A percentile compares a stretch with the other conserved stretches of the same genome.
phyloP scores from a whole-genome alignment of 495 filamentous ascomycete genomes.

The Aspergillus campestris region DNA sequence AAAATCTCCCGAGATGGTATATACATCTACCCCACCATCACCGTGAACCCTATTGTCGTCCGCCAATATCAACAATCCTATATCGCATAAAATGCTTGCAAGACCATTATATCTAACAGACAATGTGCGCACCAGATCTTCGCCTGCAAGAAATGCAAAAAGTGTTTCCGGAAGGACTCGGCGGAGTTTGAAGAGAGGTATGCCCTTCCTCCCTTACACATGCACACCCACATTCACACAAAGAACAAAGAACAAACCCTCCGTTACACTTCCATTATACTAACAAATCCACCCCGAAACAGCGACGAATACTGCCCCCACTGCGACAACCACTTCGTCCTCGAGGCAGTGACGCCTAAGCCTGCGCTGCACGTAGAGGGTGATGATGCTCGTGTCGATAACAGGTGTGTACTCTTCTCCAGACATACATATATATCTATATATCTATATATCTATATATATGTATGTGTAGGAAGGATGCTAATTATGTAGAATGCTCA shows the following conservation, averaged over 20 bases:
- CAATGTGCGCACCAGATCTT: slow-evolving; percentile 42
- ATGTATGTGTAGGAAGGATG: background rate
- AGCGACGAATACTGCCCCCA: slow-evolving; percentile 99
- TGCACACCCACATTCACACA: background rate
- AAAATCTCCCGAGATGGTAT: slow-evolving; percentile 76
- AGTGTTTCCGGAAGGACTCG: slow-evolving; percentile 91
- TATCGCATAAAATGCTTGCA: too few relatives aligned
- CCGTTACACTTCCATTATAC: too few relatives aligned
- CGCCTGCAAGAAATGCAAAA: slow-evolving; percentile 97
- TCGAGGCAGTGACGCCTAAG: slow-evolving; percentile 79
- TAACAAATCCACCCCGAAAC: background rate
- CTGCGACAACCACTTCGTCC: slow-evolving; percentile 96
- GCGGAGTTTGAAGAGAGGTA: slow-evolving; percentile 83
- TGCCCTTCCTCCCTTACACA: slow-evolving; percentile 1
- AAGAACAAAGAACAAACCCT: background rate
- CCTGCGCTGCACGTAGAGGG: slow-evolving; percentile 76
- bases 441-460: background rate
- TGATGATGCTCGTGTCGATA: slow-evolving; percentile 77
- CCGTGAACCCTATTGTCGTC: too few relatives aligned
- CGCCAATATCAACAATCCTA: too few relatives aligned
- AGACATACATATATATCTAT: background rate
- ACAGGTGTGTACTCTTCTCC: slow-evolving; percentile 34
- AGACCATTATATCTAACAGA: too few relatives aligned
- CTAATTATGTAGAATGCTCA: slow-evolving; percentile 62
- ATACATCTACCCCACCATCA: background rate